Percentiles rank a stretch among this genome's conserved stretches.
phyloP scores from a whole-genome alignment of 2,329 filamentous ascomycete species.

The Arthroderma sp. region DNA sequence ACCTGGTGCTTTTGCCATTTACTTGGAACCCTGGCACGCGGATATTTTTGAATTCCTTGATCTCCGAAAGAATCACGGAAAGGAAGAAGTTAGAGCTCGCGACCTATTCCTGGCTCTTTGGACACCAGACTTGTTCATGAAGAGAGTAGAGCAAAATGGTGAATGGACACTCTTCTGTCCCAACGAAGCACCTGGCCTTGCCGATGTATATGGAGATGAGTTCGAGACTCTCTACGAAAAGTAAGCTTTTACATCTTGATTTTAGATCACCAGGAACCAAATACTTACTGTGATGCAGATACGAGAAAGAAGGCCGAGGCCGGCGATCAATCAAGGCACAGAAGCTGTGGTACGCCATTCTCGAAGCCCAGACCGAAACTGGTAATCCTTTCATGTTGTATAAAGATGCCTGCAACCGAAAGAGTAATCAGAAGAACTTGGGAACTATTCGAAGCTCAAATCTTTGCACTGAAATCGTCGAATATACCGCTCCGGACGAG shows the following conservation, averaged over 20 bases:
- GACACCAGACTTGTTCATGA: constrained; percentile 99
- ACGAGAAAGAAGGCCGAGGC: constrained; percentile 76
- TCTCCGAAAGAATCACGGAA: constrained; percentile 97
- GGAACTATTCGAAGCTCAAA: constrained; percentile 98
- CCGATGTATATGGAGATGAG: constrained; percentile 94
- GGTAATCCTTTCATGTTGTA: constrained; percentile 99
- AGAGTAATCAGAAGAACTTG: constrained; percentile 99
- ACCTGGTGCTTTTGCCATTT: constrained; percentile 95
- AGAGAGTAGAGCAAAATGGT: constrained; percentile 91
- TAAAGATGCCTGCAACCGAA: constrained; percentile 96
- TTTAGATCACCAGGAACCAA: neutral
- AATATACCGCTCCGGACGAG: constrained; percentile 95
- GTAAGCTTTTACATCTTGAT: constrained; percentile 14
- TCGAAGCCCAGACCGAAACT: constrained; percentile 97
- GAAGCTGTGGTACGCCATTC: constrained; percentile 98
- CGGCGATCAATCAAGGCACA: constrained; percentile 89
- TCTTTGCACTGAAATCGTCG: constrained; percentile 95
- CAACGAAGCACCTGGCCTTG: constrained; percentile 86
- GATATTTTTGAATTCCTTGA: constrained; percentile 97
- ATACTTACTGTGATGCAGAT: constrained; percentile 36
- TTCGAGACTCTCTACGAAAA: constrained; percentile 85
- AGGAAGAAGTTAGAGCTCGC: constrained; percentile 92
- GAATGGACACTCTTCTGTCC: constrained; percentile 98
- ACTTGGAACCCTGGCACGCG: constrained; percentile 96
- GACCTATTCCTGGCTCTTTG: constrained; percentile 96